phyloP scores from a whole-genome alignment of 164 flowering plant genomes.

The Macadamia integrifolia region DNA sequence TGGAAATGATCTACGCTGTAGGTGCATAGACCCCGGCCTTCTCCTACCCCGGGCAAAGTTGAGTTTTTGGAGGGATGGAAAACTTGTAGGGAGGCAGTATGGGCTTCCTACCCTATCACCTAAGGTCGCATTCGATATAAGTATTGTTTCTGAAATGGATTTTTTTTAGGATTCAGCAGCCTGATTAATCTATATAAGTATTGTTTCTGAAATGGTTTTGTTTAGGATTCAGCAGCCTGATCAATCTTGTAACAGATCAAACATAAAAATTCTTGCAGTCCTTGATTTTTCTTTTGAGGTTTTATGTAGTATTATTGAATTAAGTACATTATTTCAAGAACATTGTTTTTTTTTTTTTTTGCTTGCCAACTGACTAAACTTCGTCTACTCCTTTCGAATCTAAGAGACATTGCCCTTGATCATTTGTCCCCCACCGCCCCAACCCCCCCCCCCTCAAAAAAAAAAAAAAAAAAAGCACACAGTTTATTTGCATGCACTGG shows the following conservation, averaged over 20 bases:
- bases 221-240: not conserved
- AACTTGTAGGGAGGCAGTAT: slow-evolving; percentile 45
- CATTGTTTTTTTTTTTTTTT: not conserved
- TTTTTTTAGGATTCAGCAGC: not conserved
- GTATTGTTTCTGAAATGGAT: not conserved
- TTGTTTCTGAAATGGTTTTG: not conserved
- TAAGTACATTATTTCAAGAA: not conserved
- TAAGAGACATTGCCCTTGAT: too few relatives aligned
- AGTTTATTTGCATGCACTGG: too few relatives aligned
- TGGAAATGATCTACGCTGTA: slow-evolving; percentile 66
- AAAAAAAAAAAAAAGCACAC: too few relatives aligned
- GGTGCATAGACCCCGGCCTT: slow-evolving; percentile 76
- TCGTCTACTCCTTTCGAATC: too few relatives aligned
- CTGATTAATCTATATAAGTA: not conserved
- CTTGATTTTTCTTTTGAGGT: not conserved
- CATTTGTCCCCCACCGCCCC: too few relatives aligned
- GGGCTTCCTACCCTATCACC: slow-evolving; percentile 61
- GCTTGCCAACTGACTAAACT: too few relatives aligned
- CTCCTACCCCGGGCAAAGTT: slow-evolving; percentile 84
- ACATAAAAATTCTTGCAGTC: not conserved
- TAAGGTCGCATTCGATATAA: slow-evolving; percentile 37
- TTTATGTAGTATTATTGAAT: not conserved
- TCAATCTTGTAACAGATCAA: not conserved
- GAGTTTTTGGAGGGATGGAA: slow-evolving; percentile 88
- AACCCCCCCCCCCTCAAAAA: too few relatives aligned